These are phyloP conservation scores for Calonectria montana DNA, from an alignment of 2,329 filamentous ascomycete genomes.

Conservation along the genomic window DNA sequence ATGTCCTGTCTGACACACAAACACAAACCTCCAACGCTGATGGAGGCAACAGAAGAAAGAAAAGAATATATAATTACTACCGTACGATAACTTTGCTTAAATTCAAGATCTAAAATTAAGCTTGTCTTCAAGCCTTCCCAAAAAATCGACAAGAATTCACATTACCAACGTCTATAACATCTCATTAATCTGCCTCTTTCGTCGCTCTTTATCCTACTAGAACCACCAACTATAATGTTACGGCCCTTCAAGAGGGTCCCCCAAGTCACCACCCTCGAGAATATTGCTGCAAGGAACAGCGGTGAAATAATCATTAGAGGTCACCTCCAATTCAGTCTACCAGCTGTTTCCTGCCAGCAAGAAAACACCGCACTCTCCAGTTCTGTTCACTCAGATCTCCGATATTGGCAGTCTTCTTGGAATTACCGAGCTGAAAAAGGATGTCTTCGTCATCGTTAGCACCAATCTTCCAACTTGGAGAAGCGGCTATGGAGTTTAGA, in stretches of 20 bases:
- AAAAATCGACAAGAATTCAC: no score
- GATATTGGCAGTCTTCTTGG: background rate
- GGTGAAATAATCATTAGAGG: background rate
- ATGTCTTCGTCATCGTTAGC: background rate
- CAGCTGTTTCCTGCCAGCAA: background rate
- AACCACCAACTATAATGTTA: background rate
- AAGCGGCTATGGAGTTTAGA: background rate
- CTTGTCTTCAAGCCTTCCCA: no score
- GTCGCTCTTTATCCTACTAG: no score
- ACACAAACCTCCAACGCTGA: no score
- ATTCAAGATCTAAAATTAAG: no score
- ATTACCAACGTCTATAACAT: no score
- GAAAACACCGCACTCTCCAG: background rate
- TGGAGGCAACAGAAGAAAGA: no score
- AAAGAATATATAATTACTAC: no score
- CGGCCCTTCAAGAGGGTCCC: background rate
- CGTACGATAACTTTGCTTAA: no score
- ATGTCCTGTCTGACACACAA: no score
- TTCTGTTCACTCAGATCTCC: background rate
- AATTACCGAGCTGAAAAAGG: background rate
- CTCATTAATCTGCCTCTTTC: no score
- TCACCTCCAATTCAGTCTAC: background rate
- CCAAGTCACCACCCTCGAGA: background rate
- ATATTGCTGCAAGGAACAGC: background rate
- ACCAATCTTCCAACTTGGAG: background rate